These are phyloP conservation scores for Suhomyces maxii DNA, from an alignment of 1,139 yeast species.

Conservation along the genomic window DNA sequence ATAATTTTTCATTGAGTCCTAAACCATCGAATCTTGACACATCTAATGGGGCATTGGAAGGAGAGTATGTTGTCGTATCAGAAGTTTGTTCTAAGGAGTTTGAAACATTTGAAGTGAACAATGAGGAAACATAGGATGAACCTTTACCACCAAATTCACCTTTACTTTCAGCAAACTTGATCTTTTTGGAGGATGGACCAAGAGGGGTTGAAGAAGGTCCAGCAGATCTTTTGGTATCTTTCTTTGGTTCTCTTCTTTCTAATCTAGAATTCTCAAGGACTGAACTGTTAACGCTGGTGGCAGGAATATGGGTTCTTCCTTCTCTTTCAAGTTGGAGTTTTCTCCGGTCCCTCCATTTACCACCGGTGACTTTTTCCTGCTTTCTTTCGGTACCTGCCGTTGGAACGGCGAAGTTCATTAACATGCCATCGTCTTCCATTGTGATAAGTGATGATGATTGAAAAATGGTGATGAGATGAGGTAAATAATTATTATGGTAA, in stretches of 20 bases:
- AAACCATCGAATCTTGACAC: constrained; percentile 68
- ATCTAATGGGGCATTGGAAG: constrained; percentile 89
- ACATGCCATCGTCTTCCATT: constrained; percentile 60
- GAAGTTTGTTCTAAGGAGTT: constrained; percentile 28
- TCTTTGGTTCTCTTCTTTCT: constrained; percentile 6
- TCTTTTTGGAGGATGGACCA: constrained; percentile 26
- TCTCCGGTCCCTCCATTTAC: constrained; percentile 79
- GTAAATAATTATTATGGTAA: neutral
- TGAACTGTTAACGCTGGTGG: constrained; percentile 41
- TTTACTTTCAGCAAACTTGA: constrained; percentile 39
- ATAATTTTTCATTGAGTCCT: constrained; percentile 60
- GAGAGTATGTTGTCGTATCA: constrained; percentile 34
- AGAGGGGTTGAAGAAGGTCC: constrained; percentile 1
- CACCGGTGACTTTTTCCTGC: constrained; percentile 56
- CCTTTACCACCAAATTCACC: constrained; percentile 54
- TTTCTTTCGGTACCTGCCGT: constrained; percentile 18
- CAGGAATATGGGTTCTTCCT: constrained; percentile 44
- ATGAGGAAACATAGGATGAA: constrained; percentile 74
- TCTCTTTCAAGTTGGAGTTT: constrained; percentile 49
- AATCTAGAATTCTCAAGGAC: constrained; percentile 26
- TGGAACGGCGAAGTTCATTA: constrained; percentile 60
- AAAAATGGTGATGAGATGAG: constrained; percentile 4
- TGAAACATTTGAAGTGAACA: constrained; percentile 73
- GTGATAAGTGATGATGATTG: constrained; percentile 10
- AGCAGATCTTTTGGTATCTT: neutral